These are phyloP conservation scores for Periglandula ipomoeae DNA, from an alignment of 2,329 filamentous ascomycete genomes.

Conservation along the genomic window DNA sequence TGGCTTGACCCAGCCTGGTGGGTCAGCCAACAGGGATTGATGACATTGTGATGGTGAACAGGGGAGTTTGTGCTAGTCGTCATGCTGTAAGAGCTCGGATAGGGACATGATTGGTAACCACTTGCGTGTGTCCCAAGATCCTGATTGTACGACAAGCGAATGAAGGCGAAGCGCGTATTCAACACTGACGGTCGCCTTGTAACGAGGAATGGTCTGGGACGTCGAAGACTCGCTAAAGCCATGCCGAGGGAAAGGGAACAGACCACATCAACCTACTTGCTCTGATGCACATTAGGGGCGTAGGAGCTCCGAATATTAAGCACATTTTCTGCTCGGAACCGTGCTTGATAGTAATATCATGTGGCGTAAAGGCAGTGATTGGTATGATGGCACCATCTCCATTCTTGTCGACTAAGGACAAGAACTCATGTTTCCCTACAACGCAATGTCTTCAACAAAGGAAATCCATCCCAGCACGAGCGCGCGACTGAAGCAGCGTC, in stretches of 20 bases:
- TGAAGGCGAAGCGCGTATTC: not conserved
- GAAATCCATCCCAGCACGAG: no score
- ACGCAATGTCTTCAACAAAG: no score
- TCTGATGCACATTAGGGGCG: no score
- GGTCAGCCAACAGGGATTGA: not conserved
- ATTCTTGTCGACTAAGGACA: no score
- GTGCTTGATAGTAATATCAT: no score
- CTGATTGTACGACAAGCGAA: not conserved
- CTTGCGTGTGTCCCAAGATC: not conserved
- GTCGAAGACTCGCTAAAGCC: not conserved
- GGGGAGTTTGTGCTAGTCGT: not conserved
- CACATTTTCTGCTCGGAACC: no score
- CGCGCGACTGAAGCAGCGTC: no score
- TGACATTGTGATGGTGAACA: not conserved
- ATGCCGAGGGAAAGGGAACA: not conserved
- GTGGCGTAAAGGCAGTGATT: no score
- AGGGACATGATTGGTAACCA: not conserved
- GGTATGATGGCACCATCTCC: no score
- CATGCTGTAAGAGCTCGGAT: conserved; percentile 1
- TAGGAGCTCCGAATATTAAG: no score
- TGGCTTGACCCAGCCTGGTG: conserved; percentile 4
- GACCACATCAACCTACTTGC: not conserved
- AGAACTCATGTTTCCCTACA: no score
- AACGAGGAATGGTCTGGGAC: not conserved
- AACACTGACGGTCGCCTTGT: not conserved